Percentiles rank a stretch among this genome's conserved stretches.
Evolutionary conservation across 306 rosid genomes (phyloP).

Genomic region (Rubus parviflorus): DNA sequence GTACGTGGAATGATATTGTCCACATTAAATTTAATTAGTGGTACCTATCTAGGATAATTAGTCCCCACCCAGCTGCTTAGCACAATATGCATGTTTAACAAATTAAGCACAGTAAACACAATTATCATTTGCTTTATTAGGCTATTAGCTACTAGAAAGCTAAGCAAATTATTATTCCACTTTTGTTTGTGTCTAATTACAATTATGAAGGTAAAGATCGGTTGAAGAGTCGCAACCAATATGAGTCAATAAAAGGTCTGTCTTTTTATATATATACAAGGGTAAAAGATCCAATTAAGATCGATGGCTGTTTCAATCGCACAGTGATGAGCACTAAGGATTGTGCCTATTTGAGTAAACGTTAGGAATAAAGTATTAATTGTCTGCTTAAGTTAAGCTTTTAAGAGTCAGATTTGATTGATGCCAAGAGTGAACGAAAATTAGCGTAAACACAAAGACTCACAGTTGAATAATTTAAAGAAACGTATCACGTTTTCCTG

Average conservation of each 20-base stretch:
- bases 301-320: constrained; percentile 30
- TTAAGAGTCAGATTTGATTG: constrained; percentile 29
- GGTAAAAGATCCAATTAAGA: constrained; percentile 6
- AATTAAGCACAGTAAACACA: constrained; percentile 28
- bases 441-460: constrained; percentile 14
- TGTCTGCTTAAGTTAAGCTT: constrained; percentile 21
- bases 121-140: constrained; percentile 37
- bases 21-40: constrained; percentile 20
- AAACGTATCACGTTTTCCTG: neutral
- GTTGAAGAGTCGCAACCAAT: constrained; percentile 38
- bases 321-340: constrained; percentile 36
- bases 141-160: constrained; percentile 30
- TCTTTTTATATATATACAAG: neutral
- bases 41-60: neutral
- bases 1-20: constrained; percentile 36
- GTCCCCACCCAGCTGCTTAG: constrained; percentile 37
- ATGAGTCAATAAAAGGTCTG: constrained; percentile 32
- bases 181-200: constrained; percentile 32
- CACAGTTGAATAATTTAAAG: constrained; percentile 1
- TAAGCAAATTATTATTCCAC: constrained; percentile 30
- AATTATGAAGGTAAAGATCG: constrained; percentile 38
- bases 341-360: constrained; percentile 14
- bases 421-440: neutral
- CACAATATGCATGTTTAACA: constrained; percentile 4
- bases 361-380: constrained; percentile 7